Evolutionary conservation across 2,329 filamentous ascomycete genomes (phyloP).

Genomic region (Mariannaea elegans): DNA sequence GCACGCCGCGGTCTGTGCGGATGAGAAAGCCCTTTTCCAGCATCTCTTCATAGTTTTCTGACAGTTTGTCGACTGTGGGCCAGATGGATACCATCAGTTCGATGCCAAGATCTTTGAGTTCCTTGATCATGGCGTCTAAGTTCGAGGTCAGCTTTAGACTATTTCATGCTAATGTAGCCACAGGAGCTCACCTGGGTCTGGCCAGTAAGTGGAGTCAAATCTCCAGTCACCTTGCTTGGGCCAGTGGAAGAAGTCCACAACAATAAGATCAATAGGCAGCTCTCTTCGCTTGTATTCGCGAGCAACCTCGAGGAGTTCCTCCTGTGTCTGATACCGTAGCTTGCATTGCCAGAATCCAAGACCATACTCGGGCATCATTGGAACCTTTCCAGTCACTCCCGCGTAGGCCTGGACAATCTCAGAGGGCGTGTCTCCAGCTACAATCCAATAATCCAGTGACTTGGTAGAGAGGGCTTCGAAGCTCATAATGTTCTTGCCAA

Average conservation of each 20-base stretch:
- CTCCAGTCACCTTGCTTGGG: constrained; percentile 73
- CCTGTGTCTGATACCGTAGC: constrained; percentile 71
- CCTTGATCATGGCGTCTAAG: constrained; percentile 68
- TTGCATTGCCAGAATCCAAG: constrained; percentile 77
- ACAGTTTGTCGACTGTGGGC: constrained; percentile 69
- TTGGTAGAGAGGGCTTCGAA: constrained; percentile 69
- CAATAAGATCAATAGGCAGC: constrained; percentile 70
- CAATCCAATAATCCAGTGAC: constrained; percentile 70
- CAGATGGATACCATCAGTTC: constrained; percentile 77
- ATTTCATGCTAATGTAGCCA: too few species aligned
- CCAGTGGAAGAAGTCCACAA: constrained; percentile 76
- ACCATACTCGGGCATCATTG: constrained; percentile 75
- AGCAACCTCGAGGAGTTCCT: constrained; percentile 68
- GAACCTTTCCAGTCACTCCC: constrained; percentile 64
- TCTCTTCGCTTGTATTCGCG: constrained; percentile 64
- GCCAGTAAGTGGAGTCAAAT: constrained; percentile 72
- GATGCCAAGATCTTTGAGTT: constrained; percentile 65
- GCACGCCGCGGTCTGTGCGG: constrained; percentile 66
- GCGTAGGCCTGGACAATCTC: constrained; percentile 67
- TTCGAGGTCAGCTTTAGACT: neutral
- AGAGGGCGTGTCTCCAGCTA: constrained; percentile 63
- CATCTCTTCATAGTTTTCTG: constrained; percentile 71
- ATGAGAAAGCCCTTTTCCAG: constrained; percentile 68
- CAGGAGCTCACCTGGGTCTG: constrained; percentile 61
- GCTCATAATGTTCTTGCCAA: constrained; percentile 68